Base-by-base conservation (phyloP, 306 rosid species). In the Luffa aegyptiaca region DNA sequence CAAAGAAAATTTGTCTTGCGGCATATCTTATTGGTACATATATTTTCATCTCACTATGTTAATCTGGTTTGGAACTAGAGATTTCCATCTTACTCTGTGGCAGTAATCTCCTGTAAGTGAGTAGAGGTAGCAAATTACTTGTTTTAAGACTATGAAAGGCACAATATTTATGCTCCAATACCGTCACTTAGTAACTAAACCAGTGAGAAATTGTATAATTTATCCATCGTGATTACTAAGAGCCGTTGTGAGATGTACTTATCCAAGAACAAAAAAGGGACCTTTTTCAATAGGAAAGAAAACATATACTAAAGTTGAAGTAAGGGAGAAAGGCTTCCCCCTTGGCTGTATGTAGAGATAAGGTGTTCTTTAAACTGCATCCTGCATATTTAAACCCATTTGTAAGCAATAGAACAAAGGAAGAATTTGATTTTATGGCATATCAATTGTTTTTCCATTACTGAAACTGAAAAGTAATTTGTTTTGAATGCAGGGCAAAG, bases 401-500 rank as follows among this genome's bases (percentile, higher is more conserved):
- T 26, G 31, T 26, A 26, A 26, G 1, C 31, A 26, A 26, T 26
- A 26, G 31, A 26, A 26, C 31, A 26, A 26, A 26, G 31, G 31
- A 26, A 26, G 31, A 26, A 26, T 26, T 26, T 26, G 31, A 26
- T 26, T 26, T 26, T 26, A 26, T 26, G 31, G 31, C 31, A 26
- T 26, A 26, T 26, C 31, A 26, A 26, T 26, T 26, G 31, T 26
- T 26, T 26, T 26, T 26, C 31, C 31, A 26, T 26, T 26, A 26
- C 31, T 26, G 31, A 26, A 26, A 26, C 31, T 26, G 31, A 26
- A 26, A 26, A 26, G 31, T 26, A 26, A 26, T 26, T 26, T 26
- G 31, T 26, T 26, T 26, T 26, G 31, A 26, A 26, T 26, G 31
- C 31, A 26, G 31, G 31, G 98, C 98, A 8, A 94, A 94, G 93